Percentiles rank a stretch among this genome's conserved stretches.
phyloP scores from a whole-genome alignment of 2,329 filamentous ascomycete genomes.

The Fusarium pseudocircinatum region DNA sequence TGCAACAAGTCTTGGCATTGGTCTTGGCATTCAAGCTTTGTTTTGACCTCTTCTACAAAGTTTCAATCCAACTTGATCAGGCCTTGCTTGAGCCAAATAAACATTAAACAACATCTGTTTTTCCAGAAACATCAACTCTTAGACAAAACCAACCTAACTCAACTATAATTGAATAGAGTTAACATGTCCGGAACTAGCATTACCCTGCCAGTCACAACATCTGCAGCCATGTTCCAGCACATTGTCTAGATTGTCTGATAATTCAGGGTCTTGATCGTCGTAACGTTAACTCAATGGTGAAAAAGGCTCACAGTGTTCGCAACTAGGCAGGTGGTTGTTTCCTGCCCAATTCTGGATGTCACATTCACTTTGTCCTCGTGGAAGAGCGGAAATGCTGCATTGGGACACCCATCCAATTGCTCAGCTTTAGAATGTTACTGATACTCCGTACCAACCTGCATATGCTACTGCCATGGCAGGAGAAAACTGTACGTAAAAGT shows the following conservation, averaged over 20 bases:
- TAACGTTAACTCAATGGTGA: not conserved
- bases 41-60: constrained; percentile 32
- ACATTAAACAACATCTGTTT: not conserved
- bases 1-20: constrained; percentile 31
- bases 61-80: constrained; percentile 8
- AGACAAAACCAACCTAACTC: not conserved
- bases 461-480: not conserved
- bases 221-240: not conserved
- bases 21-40: constrained; percentile 40
- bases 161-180: not conserved
- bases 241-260: not conserved
- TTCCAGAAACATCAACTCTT: not conserved
- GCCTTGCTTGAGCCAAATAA: not conserved
- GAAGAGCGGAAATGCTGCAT: not conserved
- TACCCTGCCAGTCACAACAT: not conserved
- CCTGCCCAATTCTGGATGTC: not conserved
- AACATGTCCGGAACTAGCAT: not conserved
- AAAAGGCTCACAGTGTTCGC: not conserved
- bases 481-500: constrained; percentile 2
- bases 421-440: not conserved
- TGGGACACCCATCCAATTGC: not conserved
- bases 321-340: not conserved
- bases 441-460: not conserved
- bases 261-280: not conserved
- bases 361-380: not conserved